phyloP scores from a whole-genome alignment of 805 yeast genomes.

The Starmerella scarabaei region DNA sequence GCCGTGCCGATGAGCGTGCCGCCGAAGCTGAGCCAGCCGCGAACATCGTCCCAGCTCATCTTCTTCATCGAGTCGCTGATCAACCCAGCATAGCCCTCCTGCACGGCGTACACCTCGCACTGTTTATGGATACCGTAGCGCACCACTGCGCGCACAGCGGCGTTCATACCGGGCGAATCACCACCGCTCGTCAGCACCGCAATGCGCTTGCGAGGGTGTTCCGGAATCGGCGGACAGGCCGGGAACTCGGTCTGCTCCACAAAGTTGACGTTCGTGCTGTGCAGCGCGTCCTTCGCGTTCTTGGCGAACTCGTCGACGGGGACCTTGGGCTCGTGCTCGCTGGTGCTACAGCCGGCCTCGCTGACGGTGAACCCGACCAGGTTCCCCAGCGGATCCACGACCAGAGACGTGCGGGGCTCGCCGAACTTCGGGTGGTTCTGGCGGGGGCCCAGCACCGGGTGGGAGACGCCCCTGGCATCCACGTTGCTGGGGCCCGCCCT shows the following conservation, averaged over 20 bases:
- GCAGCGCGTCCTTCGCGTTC: constrained; percentile 1
- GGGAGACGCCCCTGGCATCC: constrained; percentile 33
- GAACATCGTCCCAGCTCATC: constrained; percentile 86
- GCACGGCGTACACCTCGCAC: constrained; percentile 83
- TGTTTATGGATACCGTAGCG: constrained; percentile 77
- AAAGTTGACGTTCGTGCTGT: constrained; percentile 4
- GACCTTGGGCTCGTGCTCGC: constrained; percentile 2
- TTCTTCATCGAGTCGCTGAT: constrained; percentile 56
- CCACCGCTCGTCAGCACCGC: constrained; percentile 99
- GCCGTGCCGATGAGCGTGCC: constrained; percentile 98
- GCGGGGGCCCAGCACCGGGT: constrained; percentile 17
- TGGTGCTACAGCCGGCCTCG: constrained; percentile 12
- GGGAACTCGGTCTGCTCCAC: constrained; percentile 14
- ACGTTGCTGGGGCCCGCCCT: not conserved
- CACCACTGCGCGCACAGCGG: constrained; percentile 89
- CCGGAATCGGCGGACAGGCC: constrained; percentile 11
- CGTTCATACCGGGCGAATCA: constrained; percentile 98
- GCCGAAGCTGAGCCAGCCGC: constrained; percentile 85
- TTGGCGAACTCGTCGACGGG: not conserved
- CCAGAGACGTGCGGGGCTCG: constrained; percentile 62
- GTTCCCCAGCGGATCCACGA: constrained; percentile 73
- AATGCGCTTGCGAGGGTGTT: constrained; percentile 37
- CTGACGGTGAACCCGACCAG: constrained; percentile 60
- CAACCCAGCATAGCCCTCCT: constrained; percentile 91
- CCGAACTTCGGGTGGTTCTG: constrained; percentile 49